phyloP scores from a whole-genome alignment of 306 rosid species.

The Acacia melanoxylon region DNA sequence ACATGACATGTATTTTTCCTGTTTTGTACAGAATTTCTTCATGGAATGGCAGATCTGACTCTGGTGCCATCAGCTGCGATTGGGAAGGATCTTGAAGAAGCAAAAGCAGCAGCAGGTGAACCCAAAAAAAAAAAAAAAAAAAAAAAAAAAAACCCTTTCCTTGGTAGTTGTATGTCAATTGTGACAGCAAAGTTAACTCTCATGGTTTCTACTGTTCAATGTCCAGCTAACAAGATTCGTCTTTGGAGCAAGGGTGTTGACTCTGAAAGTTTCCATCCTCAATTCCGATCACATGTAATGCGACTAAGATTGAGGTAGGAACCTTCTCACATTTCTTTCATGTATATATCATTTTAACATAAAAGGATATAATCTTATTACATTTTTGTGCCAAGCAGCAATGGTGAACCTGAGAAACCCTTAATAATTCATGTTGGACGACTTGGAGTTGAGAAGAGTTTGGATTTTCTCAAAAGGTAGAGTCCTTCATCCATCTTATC shows the following conservation, averaged over 20 bases:
- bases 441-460: conserved; percentile 96
- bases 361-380: conserved; percentile 26
- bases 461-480: conserved; percentile 92
- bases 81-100: conserved; percentile 76
- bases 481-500: neutral
- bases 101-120: conserved; percentile 78
- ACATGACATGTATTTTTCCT: conserved; percentile 25
- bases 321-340: conserved; percentile 9
- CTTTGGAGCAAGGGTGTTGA: conserved; percentile 99
- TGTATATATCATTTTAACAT: conserved; percentile 9
- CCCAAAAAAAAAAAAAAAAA: conserved; percentile 19
- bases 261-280: conserved; percentile 88
- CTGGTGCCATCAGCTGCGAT: conserved; percentile 96
- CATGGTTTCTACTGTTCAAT: conserved; percentile 30
- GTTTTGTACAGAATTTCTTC: conserved; percentile 76
- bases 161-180: conserved; percentile 5
- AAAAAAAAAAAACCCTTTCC: neutral
- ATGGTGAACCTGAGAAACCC: conserved; percentile 93
- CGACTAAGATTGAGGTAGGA: conserved; percentile 69
- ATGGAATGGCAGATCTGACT: conserved; percentile 92
- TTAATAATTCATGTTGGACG: conserved; percentile 93
- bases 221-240: conserved; percentile 82
- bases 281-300: conserved; percentile 78
- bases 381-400: conserved; percentile 46
- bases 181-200: conserved; percentile 1